A percentile compares a stretch with the other conserved stretches of the same genome.
Conservation (phyloP, 2,329 filamentous ascomycete genomes). For the Fusarium sulawesiense region DNA sequence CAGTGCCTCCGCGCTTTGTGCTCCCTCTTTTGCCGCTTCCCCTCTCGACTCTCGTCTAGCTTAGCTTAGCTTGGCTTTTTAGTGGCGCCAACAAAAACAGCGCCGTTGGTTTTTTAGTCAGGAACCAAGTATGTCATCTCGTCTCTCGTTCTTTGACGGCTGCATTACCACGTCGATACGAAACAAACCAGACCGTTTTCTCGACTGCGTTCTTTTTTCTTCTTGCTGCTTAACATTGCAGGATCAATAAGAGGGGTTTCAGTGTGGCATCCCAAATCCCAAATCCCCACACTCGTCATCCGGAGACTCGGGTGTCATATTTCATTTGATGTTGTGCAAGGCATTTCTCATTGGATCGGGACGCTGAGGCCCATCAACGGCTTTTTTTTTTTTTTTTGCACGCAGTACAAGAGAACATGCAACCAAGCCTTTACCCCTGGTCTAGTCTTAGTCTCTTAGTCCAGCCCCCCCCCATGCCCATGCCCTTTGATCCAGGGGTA, state of each 20-base stretch:
- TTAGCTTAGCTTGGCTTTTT: neutral
- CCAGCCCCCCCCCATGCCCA: neutral
- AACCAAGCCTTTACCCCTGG: slow-evolving; percentile 27
- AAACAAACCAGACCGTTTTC: slow-evolving; percentile 23
- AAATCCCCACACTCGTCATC: slow-evolving; percentile 27
- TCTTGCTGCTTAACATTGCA: slow-evolving; percentile 28
- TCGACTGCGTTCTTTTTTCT: neutral
- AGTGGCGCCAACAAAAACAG: slow-evolving; percentile 20
- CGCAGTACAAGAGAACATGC: neutral
- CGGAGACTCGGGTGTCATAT: slow-evolving; percentile 21
- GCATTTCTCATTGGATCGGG: slow-evolving; percentile 18
- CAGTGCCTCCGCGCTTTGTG: slow-evolving; percentile 2
- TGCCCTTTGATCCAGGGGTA: slow-evolving; percentile 18
- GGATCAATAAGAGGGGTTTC: slow-evolving; percentile 28
- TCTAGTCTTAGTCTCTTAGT: slow-evolving; percentile 3
- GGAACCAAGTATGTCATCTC: slow-evolving; percentile 32
- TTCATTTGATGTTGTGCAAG: neutral
- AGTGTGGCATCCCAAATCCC: slow-evolving; percentile 30
- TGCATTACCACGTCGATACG: slow-evolving; percentile 14
- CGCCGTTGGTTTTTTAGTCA: neutral
- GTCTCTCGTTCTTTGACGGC: slow-evolving; percentile 21
- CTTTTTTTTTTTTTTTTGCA: slow-evolving; percentile 5
- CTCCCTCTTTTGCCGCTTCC: slow-evolving; percentile 1
- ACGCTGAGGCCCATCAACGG: slow-evolving; percentile 23
- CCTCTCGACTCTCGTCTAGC: neutral